Base-by-base conservation (phyloP, 805 yeast genomes). In the Saccharomycopsis amapae region DNA sequence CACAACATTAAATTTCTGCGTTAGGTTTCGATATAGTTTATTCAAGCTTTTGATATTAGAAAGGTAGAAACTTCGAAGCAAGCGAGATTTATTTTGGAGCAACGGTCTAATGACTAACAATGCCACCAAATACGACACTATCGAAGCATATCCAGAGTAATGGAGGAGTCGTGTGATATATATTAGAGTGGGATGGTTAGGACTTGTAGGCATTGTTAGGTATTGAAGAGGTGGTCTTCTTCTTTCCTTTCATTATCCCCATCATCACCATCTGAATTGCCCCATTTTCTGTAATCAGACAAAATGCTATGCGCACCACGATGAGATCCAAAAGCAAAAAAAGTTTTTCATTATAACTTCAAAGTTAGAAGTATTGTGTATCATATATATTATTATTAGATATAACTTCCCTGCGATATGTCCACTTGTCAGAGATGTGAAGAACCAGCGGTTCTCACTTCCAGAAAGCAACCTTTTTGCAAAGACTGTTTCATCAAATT, bases 401-500 rank as follows among this genome's bases (percentile, higher is more conserved):
- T n/a, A n/a, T n/a, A n/a, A n/a, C n/a, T n/a, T n/a, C n/a, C n/a
- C 24, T 13, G 6, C 17, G 41, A 35, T 22, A 49, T 44, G 53
- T 22, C 44, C 2, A 33, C 34, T 15, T 50, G 53, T 26, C 47
- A 38, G 17, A 58, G 71, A 46, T 69, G 74, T 55, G 61, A 62
- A 30, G 50, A 57, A 5, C 34, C 42, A 1, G 66, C 71, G 2
- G 53, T 58, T 3, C 50, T 69, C 18, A 37, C 55, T 1, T 55
- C 72, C 4, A 53, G 75, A 40, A 67, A 64, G 39, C 75, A 71
- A 49, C 44, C 55, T 17, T 68, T 67, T 34, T 71, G 75, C 53
- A 53, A 60, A 28, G 44, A 53, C 3, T 71, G 75, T 52, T 70
- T 68, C 47, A 55, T 65, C 19, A 58, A 65, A 45, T 69, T 68